Percentiles rank a stretch among this genome's conserved stretches.
These are phyloP conservation scores for Talaromyces nanjingensis DNA, from an alignment of 495 filamentous ascomycete species.

Conservation along the genomic window DNA sequence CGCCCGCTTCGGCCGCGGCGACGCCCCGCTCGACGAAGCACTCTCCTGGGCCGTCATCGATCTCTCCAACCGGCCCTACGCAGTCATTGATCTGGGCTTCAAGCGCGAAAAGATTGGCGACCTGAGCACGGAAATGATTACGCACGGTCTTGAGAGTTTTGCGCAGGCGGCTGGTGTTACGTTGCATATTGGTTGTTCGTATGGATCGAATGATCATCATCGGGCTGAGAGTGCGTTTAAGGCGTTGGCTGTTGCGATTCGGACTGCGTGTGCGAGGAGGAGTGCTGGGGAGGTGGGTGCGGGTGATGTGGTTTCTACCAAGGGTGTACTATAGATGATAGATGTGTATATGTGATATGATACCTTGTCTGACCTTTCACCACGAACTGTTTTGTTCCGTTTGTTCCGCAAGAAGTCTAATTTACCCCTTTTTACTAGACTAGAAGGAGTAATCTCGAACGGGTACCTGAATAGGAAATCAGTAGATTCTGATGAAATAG, in stretches of 20 bases:
- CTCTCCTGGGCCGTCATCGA: conserved; percentile 92
- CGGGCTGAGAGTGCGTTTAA: conserved; percentile 96
- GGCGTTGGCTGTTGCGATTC: conserved; percentile 80
- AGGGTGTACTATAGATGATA: conserved; percentile 54
- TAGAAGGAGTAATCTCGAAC: not conserved
- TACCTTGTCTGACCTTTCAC: not conserved
- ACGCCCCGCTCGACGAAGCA: conserved; percentile 90
- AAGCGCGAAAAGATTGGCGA: conserved; percentile 88
- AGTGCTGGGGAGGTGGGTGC: conserved; percentile 68
- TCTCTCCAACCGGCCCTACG: conserved; percentile 82
- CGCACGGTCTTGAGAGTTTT: conserved; percentile 90
- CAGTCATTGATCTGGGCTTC: conserved; percentile 73
- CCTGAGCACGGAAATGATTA: conserved; percentile 92
- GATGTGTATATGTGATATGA: not conserved
- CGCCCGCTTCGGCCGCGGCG: conserved; percentile 82
- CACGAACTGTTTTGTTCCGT: too few relatives aligned
- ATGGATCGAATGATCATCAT: conserved; percentile 93
- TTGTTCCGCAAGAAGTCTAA: too few relatives aligned
- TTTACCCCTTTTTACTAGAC: too few relatives aligned
- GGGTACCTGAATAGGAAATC: not conserved
- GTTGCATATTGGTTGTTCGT: conserved; percentile 82
- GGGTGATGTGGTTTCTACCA: conserved; percentile 90
- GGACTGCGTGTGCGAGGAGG: conserved; percentile 63
- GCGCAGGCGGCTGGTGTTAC: conserved; percentile 87
- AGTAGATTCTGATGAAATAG: not conserved